These are phyloP conservation scores for Cryptosporidium ryanae DNA, from an alignment of 169 alveolate species.

Conservation along the genomic window DNA sequence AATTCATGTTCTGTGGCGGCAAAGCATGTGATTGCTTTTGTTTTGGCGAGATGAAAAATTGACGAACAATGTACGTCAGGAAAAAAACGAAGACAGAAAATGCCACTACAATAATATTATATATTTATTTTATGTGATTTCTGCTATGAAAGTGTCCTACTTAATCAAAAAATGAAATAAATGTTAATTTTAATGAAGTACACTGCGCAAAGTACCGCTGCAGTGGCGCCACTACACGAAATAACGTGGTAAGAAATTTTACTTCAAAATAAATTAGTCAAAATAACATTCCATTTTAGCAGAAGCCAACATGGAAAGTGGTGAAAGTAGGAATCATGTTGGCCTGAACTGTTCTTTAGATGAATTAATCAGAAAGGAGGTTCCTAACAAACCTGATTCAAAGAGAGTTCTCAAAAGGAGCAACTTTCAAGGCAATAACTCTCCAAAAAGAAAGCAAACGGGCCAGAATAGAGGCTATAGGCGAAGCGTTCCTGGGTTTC, in stretches of 20 bases:
- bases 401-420: neutral
- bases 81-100: too few relatives aligned
- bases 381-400: slow-evolving; percentile 24
- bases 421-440: slow-evolving; percentile 1
- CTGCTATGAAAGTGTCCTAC: too few relatives aligned
- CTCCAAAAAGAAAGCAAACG: slow-evolving; percentile 4
- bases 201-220: slow-evolving; percentile 33
- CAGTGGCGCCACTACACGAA: slow-evolving; percentile 29
- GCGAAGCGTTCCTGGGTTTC: neutral
- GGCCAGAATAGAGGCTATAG: neutral
- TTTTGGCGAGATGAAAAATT: too few relatives aligned
- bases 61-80: too few relatives aligned
- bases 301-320: slow-evolving; percentile 18
- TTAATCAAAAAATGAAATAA: too few relatives aligned
- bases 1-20: neutral
- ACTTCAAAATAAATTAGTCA: neutral
- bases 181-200: slow-evolving; percentile 4
- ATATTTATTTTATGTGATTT: too few relatives aligned
- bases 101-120: too few relatives aligned
- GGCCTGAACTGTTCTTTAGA: slow-evolving; percentile 62
- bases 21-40: too few relatives aligned
- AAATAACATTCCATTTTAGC: neutral
- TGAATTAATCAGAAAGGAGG: slow-evolving; percentile 47
- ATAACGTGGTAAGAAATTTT: slow-evolving; percentile 20
- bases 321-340: slow-evolving; percentile 29